phyloP scores from a whole-genome alignment of 2,329 filamentous ascomycete genomes.

The Furcasterigmium furcatum region DNA sequence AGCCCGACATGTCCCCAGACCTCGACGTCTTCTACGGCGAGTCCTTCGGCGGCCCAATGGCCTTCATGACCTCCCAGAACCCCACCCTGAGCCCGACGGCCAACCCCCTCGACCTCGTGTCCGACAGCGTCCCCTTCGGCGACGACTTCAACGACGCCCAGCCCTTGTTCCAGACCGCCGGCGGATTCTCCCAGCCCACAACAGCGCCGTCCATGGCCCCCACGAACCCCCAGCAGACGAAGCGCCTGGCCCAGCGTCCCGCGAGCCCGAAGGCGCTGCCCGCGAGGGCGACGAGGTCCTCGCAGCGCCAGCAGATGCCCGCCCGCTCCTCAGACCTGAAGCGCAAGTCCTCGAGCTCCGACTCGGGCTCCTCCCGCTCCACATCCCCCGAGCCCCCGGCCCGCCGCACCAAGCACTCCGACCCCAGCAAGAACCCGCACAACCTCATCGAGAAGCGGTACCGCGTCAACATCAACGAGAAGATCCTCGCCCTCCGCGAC shows the following conservation, averaged over 20 bases:
- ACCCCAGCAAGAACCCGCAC: conserved; percentile 72
- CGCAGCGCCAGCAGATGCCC: conserved; percentile 15
- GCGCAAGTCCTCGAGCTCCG: conserved; percentile 26
- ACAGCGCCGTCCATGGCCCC: conserved; percentile 9
- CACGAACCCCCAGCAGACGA: background rate
- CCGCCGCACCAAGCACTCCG: conserved; percentile 21
- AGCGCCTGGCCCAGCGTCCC: background rate
- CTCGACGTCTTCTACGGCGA: conserved; percentile 25
- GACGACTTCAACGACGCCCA: conserved; percentile 19
- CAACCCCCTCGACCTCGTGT: conserved; percentile 27
- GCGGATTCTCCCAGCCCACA: background rate
- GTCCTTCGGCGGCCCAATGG: conserved; percentile 21
- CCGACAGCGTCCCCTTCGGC: conserved; percentile 17
- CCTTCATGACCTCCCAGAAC: conserved; percentile 18
- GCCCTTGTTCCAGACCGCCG: conserved; percentile 19
- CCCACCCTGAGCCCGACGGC: conserved; percentile 26
- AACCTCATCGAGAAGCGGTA: conserved; percentile 87
- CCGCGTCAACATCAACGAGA: conserved; percentile 79
- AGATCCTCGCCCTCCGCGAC: conserved; percentile 73
- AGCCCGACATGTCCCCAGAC: conserved; percentile 20
- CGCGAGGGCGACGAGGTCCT: conserved; percentile 5
- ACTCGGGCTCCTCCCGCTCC: conserved; percentile 21
- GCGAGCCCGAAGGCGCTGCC: background rate
- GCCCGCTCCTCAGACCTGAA: conserved; percentile 15
- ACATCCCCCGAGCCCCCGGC: conserved; percentile 37